phyloP scores from a whole-genome alignment of 441 rosid species.

The Breynia disticha region DNA sequence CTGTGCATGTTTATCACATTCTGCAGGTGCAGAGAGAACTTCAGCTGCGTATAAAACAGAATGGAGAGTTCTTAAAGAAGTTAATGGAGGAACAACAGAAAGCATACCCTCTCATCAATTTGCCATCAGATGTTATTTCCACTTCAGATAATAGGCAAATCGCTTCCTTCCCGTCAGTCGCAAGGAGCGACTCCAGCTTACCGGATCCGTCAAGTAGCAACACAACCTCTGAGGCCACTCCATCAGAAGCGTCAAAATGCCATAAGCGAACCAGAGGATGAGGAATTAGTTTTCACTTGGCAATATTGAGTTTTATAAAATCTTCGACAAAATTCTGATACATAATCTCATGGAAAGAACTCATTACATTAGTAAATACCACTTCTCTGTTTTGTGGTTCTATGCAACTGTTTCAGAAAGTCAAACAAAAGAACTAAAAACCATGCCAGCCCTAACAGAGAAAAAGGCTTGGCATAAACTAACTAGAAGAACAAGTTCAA shows the following conservation, averaged over 20 bases:
- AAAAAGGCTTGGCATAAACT: too few species aligned
- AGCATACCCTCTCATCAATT: neutral
- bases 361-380: neutral
- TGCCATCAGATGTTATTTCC: neutral
- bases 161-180: neutral
- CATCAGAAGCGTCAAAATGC: neutral
- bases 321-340: neutral
- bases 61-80: slow-evolving; percentile 20
- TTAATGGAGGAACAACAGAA: slow-evolving; percentile 17
- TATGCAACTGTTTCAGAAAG: neutral
- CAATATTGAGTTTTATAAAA: too few species aligned
- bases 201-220: neutral
- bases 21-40: slow-evolving; percentile 21
- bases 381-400: neutral
- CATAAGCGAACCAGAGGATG: neutral
- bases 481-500: neutral
- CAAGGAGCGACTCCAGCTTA: neutral
- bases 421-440: neutral
- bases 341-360: neutral
- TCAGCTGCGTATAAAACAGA: slow-evolving; percentile 23
- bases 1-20: neutral
- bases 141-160: neutral
- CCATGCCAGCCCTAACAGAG: too few species aligned
- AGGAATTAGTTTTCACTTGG: neutral
- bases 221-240: neutral